phyloP scores from a whole-genome alignment of 129 eudicot genomes.

The Pseudognaphalium luteoalbum region DNA sequence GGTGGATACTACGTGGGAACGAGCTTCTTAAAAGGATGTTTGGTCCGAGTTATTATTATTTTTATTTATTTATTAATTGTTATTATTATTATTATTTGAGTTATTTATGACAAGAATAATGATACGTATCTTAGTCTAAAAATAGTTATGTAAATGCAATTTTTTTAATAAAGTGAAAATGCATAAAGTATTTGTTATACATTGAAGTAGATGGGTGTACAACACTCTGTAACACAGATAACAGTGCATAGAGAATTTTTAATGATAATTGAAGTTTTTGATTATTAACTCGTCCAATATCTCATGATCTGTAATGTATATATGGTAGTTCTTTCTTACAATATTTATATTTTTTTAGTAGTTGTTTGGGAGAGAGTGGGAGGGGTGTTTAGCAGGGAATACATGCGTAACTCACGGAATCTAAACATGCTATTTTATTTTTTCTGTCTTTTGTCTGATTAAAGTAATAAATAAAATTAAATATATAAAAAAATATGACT shows the following conservation, averaged over 20 bases:
- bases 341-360: background rate
- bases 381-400: conserved; percentile 42
- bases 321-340: background rate
- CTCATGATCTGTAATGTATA: background rate
- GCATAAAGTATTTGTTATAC: background rate
- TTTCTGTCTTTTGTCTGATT: too few relatives aligned
- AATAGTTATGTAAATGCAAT: too few relatives aligned
- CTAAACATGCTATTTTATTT: conserved; percentile 1
- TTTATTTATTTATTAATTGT: too few relatives aligned
- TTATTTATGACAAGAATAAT: too few relatives aligned
- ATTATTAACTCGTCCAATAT: too few relatives aligned
- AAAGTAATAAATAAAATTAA: too few relatives aligned
- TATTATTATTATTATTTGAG: background rate
- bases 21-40: background rate
- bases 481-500: too few relatives aligned
- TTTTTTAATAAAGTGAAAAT: too few relatives aligned
- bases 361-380: conserved; percentile 22
- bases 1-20: conserved; percentile 19
- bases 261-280: too few relatives aligned
- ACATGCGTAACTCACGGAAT: conserved; percentile 52
- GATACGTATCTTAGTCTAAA: background rate
- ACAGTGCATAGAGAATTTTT: too few relatives aligned
- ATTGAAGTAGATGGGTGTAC: too few relatives aligned
- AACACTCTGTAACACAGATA: too few relatives aligned
- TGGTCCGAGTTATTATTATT: background rate